Conservation (phyloP, 2,329 filamentous ascomycete genomes). For the Chaetomium strumarium region DNA sequence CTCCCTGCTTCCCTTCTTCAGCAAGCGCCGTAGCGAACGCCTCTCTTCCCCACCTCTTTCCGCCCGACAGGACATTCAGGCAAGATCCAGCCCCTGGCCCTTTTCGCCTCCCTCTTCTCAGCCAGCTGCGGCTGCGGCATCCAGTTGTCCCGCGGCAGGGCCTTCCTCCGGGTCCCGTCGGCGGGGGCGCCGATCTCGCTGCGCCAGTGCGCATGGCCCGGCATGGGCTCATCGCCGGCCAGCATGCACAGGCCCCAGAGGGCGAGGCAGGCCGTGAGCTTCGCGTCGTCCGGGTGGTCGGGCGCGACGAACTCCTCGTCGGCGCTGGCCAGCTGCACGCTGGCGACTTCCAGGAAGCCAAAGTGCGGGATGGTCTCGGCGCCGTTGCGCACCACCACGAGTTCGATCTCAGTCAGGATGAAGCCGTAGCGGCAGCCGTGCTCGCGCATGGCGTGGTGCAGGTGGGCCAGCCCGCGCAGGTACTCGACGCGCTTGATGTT, state of each 20-base stretch:
- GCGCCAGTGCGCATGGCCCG: slow-evolving; percentile 55
- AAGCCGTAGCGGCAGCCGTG: slow-evolving; percentile 91
- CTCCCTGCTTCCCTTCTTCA: slow-evolving; percentile 20
- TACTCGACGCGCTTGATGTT: slow-evolving; percentile 85
- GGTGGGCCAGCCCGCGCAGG: slow-evolving; percentile 74
- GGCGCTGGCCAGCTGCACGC: slow-evolving; percentile 47
- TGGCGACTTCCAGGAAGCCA: slow-evolving; percentile 74
- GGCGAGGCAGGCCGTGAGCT: slow-evolving; percentile 65
- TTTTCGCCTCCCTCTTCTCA: slow-evolving; percentile 72
- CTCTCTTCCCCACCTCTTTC: slow-evolving; percentile 64
- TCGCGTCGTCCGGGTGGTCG: slow-evolving; percentile 29
- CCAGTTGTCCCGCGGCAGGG: slow-evolving; percentile 64
- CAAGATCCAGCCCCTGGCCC: slow-evolving; percentile 66
- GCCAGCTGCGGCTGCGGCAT: slow-evolving; percentile 67
- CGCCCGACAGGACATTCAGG: slow-evolving; percentile 67
- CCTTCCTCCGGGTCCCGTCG: slow-evolving; percentile 65
- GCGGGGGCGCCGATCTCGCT: slow-evolving; percentile 70
- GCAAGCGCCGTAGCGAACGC: slow-evolving; percentile 50
- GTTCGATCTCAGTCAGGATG: slow-evolving; percentile 93
- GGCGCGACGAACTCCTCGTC: slow-evolving; percentile 19
- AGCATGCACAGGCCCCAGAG: slow-evolving; percentile 66
- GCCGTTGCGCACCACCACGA: slow-evolving; percentile 82
- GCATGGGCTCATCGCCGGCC: slow-evolving; percentile 31
- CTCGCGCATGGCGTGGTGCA: slow-evolving; percentile 90
- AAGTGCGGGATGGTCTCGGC: slow-evolving; percentile 69